A percentile compares a stretch with the other conserved stretches of the same genome.
phyloP scores from a whole-genome alignment of 2,329 filamentous ascomycete genomes.

The Pyrenochaeta sp. region DNA sequence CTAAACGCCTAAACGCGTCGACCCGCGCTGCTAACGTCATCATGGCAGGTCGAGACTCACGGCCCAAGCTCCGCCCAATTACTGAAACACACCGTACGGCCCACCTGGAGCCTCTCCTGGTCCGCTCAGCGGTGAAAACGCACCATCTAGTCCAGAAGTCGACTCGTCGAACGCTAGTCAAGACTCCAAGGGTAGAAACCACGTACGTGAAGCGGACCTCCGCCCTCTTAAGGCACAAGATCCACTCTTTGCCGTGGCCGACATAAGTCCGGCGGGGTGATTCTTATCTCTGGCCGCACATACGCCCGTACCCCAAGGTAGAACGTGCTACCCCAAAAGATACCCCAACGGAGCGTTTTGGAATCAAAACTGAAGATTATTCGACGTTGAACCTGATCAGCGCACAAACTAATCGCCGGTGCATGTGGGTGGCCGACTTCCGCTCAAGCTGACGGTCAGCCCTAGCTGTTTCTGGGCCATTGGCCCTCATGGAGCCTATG shows the following conservation, averaged over 20 bases:
- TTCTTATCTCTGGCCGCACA: neutral
- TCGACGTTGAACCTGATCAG: neutral
- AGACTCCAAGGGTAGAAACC: neutral
- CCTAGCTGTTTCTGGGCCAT: neutral
- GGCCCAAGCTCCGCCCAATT: neutral
- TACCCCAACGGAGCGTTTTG: neutral
- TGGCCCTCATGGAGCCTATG: conserved; percentile 1
- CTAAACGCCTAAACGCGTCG: neutral
- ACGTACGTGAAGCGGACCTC: neutral
- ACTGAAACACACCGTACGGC: neutral
- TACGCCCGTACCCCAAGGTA: neutral
- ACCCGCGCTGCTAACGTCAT: neutral
- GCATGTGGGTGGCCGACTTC: neutral
- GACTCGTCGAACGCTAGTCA: conserved; percentile 12
- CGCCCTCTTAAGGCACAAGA: neutral
- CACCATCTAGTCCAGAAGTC: neutral
- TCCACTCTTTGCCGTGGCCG: neutral
- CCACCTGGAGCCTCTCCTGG: neutral
- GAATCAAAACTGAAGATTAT: neutral
- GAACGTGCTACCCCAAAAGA: neutral
- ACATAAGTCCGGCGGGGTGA: neutral
- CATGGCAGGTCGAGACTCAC: neutral
- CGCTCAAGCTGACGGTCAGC: neutral
- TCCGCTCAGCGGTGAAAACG: neutral
- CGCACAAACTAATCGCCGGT: neutral